Percentiles rank a stretch among this genome's conserved stretches.
Conservation (phyloP, 306 rosid genomes). For the Luffa aegyptiaca region DNA sequence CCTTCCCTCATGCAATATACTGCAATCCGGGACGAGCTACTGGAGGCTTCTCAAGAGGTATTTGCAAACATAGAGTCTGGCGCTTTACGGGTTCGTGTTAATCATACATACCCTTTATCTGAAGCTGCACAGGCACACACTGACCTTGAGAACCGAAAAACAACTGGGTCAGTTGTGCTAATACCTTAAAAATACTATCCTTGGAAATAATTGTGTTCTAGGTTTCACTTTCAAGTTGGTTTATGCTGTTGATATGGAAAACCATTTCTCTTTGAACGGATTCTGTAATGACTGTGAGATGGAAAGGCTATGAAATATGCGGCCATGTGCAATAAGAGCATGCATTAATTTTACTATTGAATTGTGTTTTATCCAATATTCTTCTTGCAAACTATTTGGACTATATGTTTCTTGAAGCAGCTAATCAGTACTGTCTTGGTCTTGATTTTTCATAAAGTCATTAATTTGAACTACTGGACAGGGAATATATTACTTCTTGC, state of each 20-base stretch:
- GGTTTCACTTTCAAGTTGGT: background rate
- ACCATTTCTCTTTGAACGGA: background rate
- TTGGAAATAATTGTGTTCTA: background rate
- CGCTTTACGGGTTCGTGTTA: slow-evolving; percentile 50
- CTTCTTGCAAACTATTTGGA: background rate
- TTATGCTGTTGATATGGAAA: background rate
- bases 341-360: background rate
- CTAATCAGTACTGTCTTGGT: too few relatives aligned
- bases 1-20: slow-evolving; percentile 55
- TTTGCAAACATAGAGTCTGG: slow-evolving; percentile 56
- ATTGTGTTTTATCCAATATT: background rate
- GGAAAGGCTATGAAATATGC: background rate
- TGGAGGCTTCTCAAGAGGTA: slow-evolving; percentile 61
- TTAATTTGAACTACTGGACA: background rate
- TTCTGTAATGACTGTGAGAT: background rate
- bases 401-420: too few relatives aligned
- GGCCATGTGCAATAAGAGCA: background rate
- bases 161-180: slow-evolving; percentile 74
- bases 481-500: background rate
- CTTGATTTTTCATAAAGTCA: too few relatives aligned
- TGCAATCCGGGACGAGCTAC: slow-evolving; percentile 48
- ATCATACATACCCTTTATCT: slow-evolving; percentile 72
- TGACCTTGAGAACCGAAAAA: slow-evolving; percentile 67
- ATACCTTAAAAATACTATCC: slow-evolving; percentile 36
- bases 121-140: slow-evolving; percentile 71